Conservation (phyloP, 805 yeast species). For the Komagataella ulmi region DNA sequence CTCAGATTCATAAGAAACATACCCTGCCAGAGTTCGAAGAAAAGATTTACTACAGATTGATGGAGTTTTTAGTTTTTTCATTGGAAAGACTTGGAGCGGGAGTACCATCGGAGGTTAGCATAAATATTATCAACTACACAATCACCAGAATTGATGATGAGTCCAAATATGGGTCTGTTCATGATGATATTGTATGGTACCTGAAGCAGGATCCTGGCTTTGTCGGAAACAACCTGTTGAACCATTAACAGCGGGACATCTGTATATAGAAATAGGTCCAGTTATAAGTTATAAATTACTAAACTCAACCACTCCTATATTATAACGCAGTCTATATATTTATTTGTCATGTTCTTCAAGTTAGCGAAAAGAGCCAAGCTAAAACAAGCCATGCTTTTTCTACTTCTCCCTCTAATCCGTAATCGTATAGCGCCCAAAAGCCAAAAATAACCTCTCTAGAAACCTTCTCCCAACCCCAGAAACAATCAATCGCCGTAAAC, state of each 20-base stretch:
- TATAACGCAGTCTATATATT: too few species aligned
- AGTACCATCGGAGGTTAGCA: neutral
- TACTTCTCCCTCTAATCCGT: neutral
- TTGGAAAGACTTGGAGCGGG: neutral
- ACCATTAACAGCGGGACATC: neutral
- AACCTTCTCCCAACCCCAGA: neutral
- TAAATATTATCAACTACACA: neutral
- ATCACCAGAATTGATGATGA: neutral
- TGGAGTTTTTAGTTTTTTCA: neutral
- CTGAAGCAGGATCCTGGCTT: conserved; percentile 1
- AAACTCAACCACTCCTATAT: too few species aligned
- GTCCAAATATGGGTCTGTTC: neutral
- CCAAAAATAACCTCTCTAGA: neutral
- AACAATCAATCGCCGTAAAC: neutral
- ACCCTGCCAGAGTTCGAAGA: neutral
- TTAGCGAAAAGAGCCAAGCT: neutral
- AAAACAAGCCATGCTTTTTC: neutral
- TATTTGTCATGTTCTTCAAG: neutral
- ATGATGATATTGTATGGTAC: conserved; percentile 2
- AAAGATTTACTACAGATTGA: too few species aligned
- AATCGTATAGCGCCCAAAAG: neutral
- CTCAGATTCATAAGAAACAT: neutral
- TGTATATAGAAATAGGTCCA: neutral
- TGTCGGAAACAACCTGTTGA: neutral
- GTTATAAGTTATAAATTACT: too few species aligned